phyloP scores from a whole-genome alignment of 1,139 yeast species.

The Yamadazyma buinensis region DNA sequence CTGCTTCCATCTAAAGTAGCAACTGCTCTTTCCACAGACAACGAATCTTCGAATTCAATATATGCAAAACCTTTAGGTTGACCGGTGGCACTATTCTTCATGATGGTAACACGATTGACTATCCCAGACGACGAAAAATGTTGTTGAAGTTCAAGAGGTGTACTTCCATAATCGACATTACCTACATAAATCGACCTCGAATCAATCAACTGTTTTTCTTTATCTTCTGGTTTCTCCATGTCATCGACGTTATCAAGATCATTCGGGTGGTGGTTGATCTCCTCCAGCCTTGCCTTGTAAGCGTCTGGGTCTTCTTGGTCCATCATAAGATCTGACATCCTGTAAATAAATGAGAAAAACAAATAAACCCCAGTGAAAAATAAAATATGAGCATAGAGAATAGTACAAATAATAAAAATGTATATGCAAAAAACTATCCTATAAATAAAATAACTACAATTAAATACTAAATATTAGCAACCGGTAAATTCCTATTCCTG shows the following conservation, averaged over 20 bases:
- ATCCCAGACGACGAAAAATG: constrained; percentile 73
- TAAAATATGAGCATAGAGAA: too few relatives aligned
- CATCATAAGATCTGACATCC: too few relatives aligned
- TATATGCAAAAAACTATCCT: too few relatives aligned
- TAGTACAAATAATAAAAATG: too few relatives aligned
- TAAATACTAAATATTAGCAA: too few relatives aligned
- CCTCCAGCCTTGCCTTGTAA: constrained; percentile 16
- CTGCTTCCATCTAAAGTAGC: constrained; percentile 57
- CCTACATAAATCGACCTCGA: constrained; percentile 83
- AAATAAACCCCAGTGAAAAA: too few relatives aligned
- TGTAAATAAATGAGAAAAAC: too few relatives aligned
- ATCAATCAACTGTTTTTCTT: constrained; percentile 49
- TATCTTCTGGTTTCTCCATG: neutral
- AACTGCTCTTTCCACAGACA: constrained; percentile 62
- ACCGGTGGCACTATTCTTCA: constrained; percentile 68
- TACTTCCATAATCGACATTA: constrained; percentile 75
- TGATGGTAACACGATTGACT: constrained; percentile 79
- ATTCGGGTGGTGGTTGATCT: constrained; percentile 22
- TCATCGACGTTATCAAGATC: neutral
- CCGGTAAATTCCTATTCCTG: constrained; percentile 36
- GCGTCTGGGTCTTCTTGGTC: constrained; percentile 4
- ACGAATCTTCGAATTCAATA: constrained; percentile 68
- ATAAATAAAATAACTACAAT: too few relatives aligned
- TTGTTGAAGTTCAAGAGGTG: constrained; percentile 79
- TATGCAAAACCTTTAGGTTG: constrained; percentile 86